phyloP scores from a whole-genome alignment of 2,329 filamentous ascomycete genomes.

The Aspergillus ustus region DNA sequence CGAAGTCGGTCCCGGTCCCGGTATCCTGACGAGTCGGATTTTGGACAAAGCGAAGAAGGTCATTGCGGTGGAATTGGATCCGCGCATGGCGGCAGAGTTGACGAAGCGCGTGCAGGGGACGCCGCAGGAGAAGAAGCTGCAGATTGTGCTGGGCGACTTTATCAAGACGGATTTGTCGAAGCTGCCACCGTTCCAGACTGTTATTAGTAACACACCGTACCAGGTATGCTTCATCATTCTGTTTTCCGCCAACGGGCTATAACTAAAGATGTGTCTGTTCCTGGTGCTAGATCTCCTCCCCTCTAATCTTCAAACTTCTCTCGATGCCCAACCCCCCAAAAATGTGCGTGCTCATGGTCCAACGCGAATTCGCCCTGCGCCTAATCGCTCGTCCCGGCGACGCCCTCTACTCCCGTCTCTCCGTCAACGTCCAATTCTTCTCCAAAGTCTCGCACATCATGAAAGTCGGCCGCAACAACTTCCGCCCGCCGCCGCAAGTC shows the following conservation, averaged over 20 bases:
- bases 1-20: conserved; percentile 88
- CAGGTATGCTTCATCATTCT: conserved; percentile 50
- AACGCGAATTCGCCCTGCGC: conserved; percentile 90
- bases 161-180: conserved; percentile 76
- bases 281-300: conserved; percentile 73
- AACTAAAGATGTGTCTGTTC: not conserved
- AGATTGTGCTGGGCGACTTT: conserved; percentile 88
- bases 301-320: conserved; percentile 88
- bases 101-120: conserved; percentile 92
- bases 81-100: conserved; percentile 93
- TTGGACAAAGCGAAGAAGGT: conserved; percentile 83
- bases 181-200: conserved; percentile 74
- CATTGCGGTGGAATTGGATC: conserved; percentile 90
- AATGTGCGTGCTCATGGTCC: conserved; percentile 83
- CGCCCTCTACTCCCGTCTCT: conserved; percentile 85
- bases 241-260: too few species aligned
- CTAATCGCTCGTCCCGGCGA: conserved; percentile 88
- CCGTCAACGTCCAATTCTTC: conserved; percentile 94
- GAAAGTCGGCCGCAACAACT: conserved; percentile 96
- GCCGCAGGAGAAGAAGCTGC: conserved; percentile 79
- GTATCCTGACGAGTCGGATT: conserved; percentile 87
- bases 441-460: conserved; percentile 73
- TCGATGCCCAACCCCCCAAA: conserved; percentile 80
- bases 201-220: conserved; percentile 78
- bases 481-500: conserved; percentile 90